Evolutionary conservation across 2,329 filamentous ascomycete genomes (phyloP), one percentile per base, ranked within the genome.

Genomic region (Aspergillus aculeatinus): DNA sequence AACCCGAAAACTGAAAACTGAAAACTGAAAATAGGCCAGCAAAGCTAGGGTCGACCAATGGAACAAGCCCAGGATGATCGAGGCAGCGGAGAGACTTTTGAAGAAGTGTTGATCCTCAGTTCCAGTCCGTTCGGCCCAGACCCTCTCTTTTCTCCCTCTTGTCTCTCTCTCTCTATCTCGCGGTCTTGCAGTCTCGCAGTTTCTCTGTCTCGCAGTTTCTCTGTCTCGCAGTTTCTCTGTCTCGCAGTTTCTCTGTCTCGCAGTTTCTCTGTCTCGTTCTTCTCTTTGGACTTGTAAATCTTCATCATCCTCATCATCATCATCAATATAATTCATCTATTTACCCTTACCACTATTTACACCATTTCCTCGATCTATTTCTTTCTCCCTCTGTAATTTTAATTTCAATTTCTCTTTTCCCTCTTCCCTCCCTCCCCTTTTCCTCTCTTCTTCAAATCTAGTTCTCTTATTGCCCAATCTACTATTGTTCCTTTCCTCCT

Each of bases 381-480:
- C 23, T 27, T 16, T n/a, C 23, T 48, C 47, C 49, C 57, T 47
- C 39, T 44, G 16, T 19, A 7, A 7, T 10, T 10, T 19, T 19
- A 7, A n/a, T 10, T 19, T 44, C 27, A 29, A 9, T 29, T 9
- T 9, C 27, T 29, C 6, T 29, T 29, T 25, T 55, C 55, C 35
- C 51, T 54, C 42, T 39, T 50, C 47, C 51, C 23, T 51, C 52
- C 53, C 29, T 31, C 47, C 39, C 52, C 59, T 60, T 58, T 51
- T 51, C 31, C 19, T 54, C 47, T 42, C 29, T 51, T 50, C 31
- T 47, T 35, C 42, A 25, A 49, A 35, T 35, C 33, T 16, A 35
- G 11, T 16, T 16, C 11, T 35, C 33, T 16, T 35, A 35, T 35
- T 35, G 11, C 33, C 12, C 33, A 35, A 35, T 35, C n/a, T 44